These are phyloP conservation scores for Isochrysis galbana DNA, from an alignment of 78 protist species.

Conservation along the genomic window DNA sequence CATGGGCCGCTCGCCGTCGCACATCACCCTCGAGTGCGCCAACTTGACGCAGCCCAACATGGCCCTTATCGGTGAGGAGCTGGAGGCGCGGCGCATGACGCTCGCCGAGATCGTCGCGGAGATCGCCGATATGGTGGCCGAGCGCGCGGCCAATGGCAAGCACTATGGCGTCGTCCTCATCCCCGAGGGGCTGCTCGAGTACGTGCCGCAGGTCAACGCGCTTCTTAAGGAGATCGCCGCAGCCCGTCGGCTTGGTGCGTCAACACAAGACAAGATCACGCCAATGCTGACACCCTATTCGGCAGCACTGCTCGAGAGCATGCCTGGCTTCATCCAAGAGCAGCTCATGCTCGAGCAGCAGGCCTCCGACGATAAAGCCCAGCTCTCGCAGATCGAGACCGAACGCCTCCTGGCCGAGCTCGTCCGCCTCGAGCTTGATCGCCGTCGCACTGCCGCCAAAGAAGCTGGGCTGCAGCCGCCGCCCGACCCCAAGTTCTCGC, in stretches of 20 bases:
- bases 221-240: slow-evolving; percentile 31
- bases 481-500: not conserved
- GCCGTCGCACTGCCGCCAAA: not conserved
- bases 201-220: slow-evolving; percentile 31
- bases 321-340: slow-evolving; percentile 16
- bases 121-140: not conserved
- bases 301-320: not conserved
- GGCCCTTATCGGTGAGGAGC: slow-evolving; percentile 59
- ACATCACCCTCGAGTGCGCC: slow-evolving; percentile 59
- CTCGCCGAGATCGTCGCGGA: slow-evolving; percentile 3
- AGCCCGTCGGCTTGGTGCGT: not conserved
- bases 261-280: not conserved
- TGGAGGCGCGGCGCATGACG: slow-evolving; percentile 29
- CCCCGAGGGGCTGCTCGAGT: slow-evolving; percentile 54
- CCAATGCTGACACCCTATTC: not conserved
- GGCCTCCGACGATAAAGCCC: not conserved
- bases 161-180: slow-evolving; percentile 46
- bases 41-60: slow-evolving; percentile 4
- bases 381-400: not conserved
- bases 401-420: slow-evolving; percentile 1
- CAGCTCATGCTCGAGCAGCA: not conserved
- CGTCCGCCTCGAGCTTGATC: not conserved
- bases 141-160: slow-evolving; percentile 30
- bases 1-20: slow-evolving; percentile 60
- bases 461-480: not conserved